Conservation (phyloP, 2,329 filamentous ascomycete genomes). For the Diaporthe destruens region DNA sequence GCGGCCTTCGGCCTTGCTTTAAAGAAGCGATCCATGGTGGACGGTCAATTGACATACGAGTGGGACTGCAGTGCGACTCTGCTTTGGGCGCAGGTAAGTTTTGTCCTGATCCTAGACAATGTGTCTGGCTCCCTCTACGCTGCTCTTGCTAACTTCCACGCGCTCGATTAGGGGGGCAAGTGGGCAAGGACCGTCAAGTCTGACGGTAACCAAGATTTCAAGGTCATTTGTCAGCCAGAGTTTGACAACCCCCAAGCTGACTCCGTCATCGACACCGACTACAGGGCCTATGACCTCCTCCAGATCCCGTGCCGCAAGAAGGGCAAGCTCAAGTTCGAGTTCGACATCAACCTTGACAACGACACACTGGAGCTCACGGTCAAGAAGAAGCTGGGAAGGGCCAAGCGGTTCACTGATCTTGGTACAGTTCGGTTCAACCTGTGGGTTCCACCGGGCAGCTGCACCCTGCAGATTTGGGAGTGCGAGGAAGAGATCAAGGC, state of each 20-base stretch:
- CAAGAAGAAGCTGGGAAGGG: neutral
- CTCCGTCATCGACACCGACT: neutral
- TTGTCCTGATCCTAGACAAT: neutral
- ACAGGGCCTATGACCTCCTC: neutral
- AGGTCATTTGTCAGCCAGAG: conserved; percentile 11
- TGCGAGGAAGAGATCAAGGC: neutral
- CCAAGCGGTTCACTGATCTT: neutral
- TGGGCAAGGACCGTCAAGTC: neutral
- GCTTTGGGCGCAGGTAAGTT: neutral
- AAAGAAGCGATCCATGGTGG: neutral
- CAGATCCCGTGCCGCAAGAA: neutral
- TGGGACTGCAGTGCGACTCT: neutral
- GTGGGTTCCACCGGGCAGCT: neutral
- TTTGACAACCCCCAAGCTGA: neutral
- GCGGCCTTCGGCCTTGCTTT: neutral
- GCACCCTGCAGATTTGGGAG: conserved; percentile 9
- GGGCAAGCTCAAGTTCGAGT: neutral
- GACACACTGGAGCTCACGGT: neutral
- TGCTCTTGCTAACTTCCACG: neutral
- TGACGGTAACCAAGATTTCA: neutral
- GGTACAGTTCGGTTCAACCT: neutral
- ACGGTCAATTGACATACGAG: neutral
- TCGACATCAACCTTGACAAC: neutral
- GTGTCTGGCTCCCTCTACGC: neutral
- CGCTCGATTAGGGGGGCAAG: neutral